phyloP scores from a whole-genome alignment of 2,329 filamentous ascomycete genomes.

The Epichloe amarillans region DNA sequence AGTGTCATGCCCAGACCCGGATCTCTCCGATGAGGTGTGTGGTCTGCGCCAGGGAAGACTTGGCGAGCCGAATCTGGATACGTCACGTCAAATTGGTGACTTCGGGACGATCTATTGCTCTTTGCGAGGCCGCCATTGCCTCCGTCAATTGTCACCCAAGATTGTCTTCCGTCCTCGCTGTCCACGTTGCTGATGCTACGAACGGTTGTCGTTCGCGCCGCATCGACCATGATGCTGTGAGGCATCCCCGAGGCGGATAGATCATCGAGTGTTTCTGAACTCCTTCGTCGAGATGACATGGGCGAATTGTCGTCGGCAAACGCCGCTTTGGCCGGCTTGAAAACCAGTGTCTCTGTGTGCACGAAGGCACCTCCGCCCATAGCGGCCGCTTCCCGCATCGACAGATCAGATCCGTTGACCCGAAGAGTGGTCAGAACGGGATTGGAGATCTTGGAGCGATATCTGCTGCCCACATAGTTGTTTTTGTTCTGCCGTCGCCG shows the following conservation, averaged over 20 bases:
- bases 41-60: conserved; percentile 17
- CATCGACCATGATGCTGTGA: conserved; percentile 12
- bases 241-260: conserved; percentile 13
- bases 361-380: conserved; percentile 2
- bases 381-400: conserved; percentile 13
- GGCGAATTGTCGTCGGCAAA: conserved; percentile 15
- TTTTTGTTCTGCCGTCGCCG: conserved; percentile 18
- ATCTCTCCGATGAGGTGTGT: conserved; percentile 12
- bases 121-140: conserved; percentile 10
- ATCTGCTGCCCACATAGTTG: conserved; percentile 16
- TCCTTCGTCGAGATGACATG: conserved; percentile 10
- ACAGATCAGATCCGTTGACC: conserved; percentile 13
- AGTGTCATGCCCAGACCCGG: conserved; percentile 15
- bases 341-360: conserved; percentile 7
- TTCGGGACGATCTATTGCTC: conserved; percentile 14
- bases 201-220: conserved; percentile 10
- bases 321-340: conserved; percentile 9
- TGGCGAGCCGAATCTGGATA: conserved; percentile 19
- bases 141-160: conserved; percentile 23
- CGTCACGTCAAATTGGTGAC: conserved; percentile 14
- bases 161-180: conserved; percentile 16
- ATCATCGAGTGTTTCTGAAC: conserved; percentile 16
- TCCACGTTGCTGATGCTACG: conserved; percentile 10
- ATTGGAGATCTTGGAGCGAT: conserved; percentile 20
- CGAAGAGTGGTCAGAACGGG: conserved; percentile 18